phyloP scores from a whole-genome alignment of 2,329 filamentous ascomycete species.

The Ophiostoma sp. region DNA sequence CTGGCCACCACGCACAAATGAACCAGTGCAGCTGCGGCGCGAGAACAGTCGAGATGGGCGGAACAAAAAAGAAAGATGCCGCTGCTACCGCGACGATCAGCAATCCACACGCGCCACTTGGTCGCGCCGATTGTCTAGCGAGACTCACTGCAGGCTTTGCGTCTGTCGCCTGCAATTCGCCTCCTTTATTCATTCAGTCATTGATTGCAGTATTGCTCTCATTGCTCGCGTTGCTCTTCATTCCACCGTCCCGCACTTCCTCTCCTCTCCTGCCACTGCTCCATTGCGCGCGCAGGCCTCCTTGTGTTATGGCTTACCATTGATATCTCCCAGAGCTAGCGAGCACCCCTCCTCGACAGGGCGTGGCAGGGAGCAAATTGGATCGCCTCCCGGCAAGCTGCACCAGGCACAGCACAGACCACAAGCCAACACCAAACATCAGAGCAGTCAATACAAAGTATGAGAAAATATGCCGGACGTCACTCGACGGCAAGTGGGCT shows the following conservation, averaged over 20 bases:
- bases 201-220: not conserved
- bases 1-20: not conserved
- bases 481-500: slow-evolving; percentile 19
- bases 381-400: slow-evolving; percentile 22
- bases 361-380: slow-evolving; percentile 18
- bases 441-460: not conserved
- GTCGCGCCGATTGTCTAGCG: not conserved
- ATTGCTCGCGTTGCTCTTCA: not conserved
- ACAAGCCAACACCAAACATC: slow-evolving; percentile 15
- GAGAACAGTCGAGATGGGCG: not conserved
- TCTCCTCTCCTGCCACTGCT: not conserved
- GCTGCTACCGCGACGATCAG: slow-evolving; percentile 7
- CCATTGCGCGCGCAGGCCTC: not conserved
- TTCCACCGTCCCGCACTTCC: not conserved
- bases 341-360: not conserved
- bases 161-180: not conserved
- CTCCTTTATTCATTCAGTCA: not conserved
- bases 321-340: not conserved
- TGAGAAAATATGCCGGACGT: slow-evolving; percentile 14
- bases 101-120: slow-evolving; percentile 13
- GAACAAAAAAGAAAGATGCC: not conserved
- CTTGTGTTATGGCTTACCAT: not conserved
- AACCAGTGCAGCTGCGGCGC: slow-evolving; percentile 8
- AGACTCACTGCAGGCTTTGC: not conserved
- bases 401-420: slow-evolving; percentile 16